phyloP scores from a whole-genome alignment of 768 basidiomycete species.

The Exsudoporus frostii region DNA sequence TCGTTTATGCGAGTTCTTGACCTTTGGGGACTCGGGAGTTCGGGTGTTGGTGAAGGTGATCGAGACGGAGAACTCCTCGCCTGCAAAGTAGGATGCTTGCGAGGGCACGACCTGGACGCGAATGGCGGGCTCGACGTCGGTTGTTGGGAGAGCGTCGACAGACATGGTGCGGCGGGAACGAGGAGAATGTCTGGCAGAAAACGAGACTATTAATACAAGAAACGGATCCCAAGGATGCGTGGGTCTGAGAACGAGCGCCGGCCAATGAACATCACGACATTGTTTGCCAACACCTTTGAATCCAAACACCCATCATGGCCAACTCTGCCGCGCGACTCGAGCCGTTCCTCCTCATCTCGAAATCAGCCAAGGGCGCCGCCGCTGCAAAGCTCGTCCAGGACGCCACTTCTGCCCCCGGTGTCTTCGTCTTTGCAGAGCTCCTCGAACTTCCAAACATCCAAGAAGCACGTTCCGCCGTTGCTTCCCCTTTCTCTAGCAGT shows the following conservation, averaged over 20 bases:
- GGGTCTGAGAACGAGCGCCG: neutral
- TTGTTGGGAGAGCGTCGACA: slow-evolving; percentile 8
- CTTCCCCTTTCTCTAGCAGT: neutral
- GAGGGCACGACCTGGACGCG: slow-evolving; percentile 74
- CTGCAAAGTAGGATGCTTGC: slow-evolving; percentile 90
- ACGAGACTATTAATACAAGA: neutral
- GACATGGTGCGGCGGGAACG: slow-evolving; percentile 13
- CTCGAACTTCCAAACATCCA: slow-evolving; percentile 79
- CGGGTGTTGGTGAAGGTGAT: slow-evolving; percentile 86
- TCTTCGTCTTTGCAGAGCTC: slow-evolving; percentile 90
- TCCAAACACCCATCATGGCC: slow-evolving; percentile 30
- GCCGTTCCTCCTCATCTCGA: slow-evolving; percentile 88
- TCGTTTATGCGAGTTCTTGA: slow-evolving; percentile 54
- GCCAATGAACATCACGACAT: neutral
- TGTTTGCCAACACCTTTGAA: neutral
- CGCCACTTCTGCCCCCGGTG: slow-evolving; percentile 83
- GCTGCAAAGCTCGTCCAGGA: slow-evolving; percentile 87
- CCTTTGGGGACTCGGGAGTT: slow-evolving; percentile 41
- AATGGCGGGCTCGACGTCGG: slow-evolving; percentile 45
- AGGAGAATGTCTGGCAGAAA: neutral
- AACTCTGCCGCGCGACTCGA: slow-evolving; percentile 73
- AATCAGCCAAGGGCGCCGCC: slow-evolving; percentile 87
- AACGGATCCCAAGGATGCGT: neutral
- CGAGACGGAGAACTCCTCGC: slow-evolving; percentile 80
- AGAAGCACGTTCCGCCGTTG: slow-evolving; percentile 51